A percentile compares a stretch with the other conserved stretches of the same genome.
Conservation (phyloP, 1,284 basidiomycete species). For the Cystobasidiaceae sp. region DNA sequence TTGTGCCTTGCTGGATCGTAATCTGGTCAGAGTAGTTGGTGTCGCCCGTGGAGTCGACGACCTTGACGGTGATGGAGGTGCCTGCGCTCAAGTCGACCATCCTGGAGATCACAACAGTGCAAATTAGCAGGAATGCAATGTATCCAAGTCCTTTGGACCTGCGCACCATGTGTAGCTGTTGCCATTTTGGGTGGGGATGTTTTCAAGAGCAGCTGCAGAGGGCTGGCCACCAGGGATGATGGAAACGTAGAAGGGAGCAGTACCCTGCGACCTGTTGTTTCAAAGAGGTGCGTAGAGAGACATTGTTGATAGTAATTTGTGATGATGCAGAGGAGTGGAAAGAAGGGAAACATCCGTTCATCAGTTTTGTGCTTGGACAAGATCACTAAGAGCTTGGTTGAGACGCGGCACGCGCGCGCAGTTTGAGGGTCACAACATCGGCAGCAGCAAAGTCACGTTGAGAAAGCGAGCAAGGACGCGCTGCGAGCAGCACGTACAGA, state of each 20-base stretch:
- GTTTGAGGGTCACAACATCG: too few species aligned
- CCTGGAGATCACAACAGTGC: constrained; percentile 35
- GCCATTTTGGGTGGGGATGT: not conserved
- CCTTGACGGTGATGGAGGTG: constrained; percentile 43
- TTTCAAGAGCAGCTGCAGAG: constrained; percentile 15
- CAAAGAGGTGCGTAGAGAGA: not conserved
- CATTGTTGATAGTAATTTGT: not conserved
- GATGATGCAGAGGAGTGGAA: not conserved
- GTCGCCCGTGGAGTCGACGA: constrained; percentile 42
- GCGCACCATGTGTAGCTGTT: constrained; percentile 10
- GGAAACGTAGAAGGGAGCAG: constrained; percentile 34
- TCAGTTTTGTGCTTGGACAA: not conserved
- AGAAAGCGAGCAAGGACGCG: too few species aligned
- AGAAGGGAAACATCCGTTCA: too few species aligned
- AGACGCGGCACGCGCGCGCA: too few species aligned
- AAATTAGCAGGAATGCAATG: not conserved
- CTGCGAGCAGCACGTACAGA: too few species aligned
- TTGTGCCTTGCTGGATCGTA: constrained; percentile 19
- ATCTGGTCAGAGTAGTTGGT: constrained; percentile 22
- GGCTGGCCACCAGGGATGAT: constrained; percentile 33
- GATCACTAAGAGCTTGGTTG: not conserved
- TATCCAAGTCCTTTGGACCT: constrained; percentile 1
- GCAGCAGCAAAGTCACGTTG: too few species aligned
- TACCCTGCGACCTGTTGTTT: constrained; percentile 16
- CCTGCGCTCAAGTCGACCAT: constrained; percentile 43